Conservation (phyloP, 2,329 filamentous ascomycete species). For the Aureobasidium leucospermi region DNA sequence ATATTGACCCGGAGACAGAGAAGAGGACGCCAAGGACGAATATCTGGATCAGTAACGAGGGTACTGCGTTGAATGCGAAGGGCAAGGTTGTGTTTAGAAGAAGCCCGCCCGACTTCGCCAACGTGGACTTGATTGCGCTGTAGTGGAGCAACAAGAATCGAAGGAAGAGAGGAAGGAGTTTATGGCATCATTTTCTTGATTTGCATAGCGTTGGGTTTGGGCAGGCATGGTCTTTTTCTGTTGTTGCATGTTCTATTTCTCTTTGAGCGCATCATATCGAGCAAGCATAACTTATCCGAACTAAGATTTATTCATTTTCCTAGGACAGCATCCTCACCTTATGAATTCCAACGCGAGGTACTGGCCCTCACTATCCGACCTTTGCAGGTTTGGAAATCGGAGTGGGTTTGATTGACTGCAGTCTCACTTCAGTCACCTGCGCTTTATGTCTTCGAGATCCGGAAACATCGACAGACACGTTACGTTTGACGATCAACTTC, state of each 20-base stretch:
- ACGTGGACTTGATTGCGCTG: constrained; percentile 77
- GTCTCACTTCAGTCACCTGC: no score
- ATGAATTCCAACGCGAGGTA: no score
- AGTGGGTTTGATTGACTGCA: no score
- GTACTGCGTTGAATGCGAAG: constrained; percentile 78
- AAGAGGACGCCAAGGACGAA: constrained; percentile 23
- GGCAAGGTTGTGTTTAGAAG: constrained; percentile 74
- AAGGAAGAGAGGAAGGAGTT: neutral
- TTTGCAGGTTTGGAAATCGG: no score
- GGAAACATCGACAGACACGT: no score
- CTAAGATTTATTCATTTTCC: no score
- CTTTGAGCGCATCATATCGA: neutral
- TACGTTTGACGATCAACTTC: no score
- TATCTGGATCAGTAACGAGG: constrained; percentile 92
- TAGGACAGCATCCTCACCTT: no score
- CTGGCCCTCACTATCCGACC: no score
- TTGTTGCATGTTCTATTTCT: no score
- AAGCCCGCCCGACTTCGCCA: constrained; percentile 63
- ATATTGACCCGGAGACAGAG: constrained; percentile 16
- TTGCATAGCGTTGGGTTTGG: constrained; percentile 1
- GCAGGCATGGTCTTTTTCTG: neutral
- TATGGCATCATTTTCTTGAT: neutral
- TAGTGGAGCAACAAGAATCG: constrained; percentile 28
- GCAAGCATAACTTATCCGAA: no score
- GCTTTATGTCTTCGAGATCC: no score